Evolutionary conservation across 2,329 filamentous ascomycete species (phyloP).

Genomic region (Ceratocystis lukuohia): DNA sequence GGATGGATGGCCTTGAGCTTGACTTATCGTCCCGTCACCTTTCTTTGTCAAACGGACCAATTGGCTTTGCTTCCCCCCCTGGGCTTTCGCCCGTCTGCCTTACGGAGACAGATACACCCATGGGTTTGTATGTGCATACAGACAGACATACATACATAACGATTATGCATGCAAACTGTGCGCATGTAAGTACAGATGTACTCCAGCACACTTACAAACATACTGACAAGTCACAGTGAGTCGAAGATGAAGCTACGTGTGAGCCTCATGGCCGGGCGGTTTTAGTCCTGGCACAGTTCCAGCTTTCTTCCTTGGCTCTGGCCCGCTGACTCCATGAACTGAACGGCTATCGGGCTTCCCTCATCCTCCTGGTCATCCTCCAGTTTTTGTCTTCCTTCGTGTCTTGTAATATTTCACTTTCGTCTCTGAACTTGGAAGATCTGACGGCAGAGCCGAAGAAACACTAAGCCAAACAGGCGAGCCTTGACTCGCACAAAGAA

Average conservation of each 20-base stretch:
- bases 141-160: neutral
- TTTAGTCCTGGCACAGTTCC: too few species aligned
- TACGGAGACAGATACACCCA: neutral
- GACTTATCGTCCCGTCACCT: neutral
- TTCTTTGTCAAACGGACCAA: neutral
- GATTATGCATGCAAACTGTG: neutral
- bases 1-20: neutral
- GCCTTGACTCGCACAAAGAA: neutral
- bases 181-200: too few species aligned
- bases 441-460: slow-evolving; percentile 1
- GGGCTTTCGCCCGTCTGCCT: neutral
- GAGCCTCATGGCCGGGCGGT: neutral
- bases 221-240: neutral
- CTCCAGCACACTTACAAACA: neutral
- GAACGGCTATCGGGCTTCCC: neutral
- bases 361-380: neutral
- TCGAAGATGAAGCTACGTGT: neutral
- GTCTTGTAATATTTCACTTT: neutral
- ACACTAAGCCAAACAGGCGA: neutral
- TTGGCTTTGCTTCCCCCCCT: neutral
- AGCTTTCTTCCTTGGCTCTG: neutral
- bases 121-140: neutral
- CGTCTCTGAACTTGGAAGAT: neutral
- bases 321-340: neutral
- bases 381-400: neutral